Conservation (phyloP, 1,139 yeast genomes). For the Kluyveromyces sp. region DNA sequence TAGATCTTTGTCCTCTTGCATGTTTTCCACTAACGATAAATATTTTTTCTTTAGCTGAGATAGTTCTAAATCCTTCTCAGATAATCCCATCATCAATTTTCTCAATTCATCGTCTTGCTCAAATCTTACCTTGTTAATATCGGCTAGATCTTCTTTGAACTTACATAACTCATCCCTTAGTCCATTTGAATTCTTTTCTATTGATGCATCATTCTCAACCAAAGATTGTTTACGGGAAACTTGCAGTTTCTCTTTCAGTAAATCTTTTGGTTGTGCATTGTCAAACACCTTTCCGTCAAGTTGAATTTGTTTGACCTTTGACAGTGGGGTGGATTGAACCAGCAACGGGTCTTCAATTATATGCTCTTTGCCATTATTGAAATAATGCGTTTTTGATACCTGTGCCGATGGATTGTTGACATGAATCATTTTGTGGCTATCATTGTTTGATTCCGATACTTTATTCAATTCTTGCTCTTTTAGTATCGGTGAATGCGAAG, state of each 20-base stretch:
- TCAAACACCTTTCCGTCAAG: neutral
- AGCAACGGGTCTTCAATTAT: slow-evolving; percentile 11
- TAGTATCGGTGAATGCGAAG: slow-evolving; percentile 5
- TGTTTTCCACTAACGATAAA: neutral
- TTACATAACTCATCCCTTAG: slow-evolving; percentile 11
- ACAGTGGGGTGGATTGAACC: slow-evolving; percentile 19
- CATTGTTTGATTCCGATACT: neutral
- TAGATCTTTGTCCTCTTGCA: neutral
- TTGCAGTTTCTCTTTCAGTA: slow-evolving; percentile 10
- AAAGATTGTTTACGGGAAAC: slow-evolving; percentile 7
- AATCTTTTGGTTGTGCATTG: slow-evolving; percentile 11
- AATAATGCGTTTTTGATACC: slow-evolving; percentile 9
- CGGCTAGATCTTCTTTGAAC: slow-evolving; percentile 9
- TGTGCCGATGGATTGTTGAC: slow-evolving; percentile 12
- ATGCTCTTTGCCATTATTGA: slow-evolving; percentile 8
- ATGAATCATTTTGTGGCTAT: slow-evolving; percentile 7
- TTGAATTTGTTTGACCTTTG: slow-evolving; percentile 5
- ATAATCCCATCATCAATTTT: slow-evolving; percentile 1
- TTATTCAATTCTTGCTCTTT: slow-evolving; percentile 6
- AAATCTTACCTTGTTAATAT: slow-evolving; percentile 5
- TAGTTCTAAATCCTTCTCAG: slow-evolving; percentile 1
- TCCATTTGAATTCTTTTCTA: slow-evolving; percentile 3
- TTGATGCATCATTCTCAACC: neutral
- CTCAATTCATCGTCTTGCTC: slow-evolving; percentile 7
- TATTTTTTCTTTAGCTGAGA: slow-evolving; percentile 1